These are phyloP conservation scores for Warburgia ugandensis DNA, from an alignment of 164 flowering plant genomes.

Conservation along the genomic window DNA sequence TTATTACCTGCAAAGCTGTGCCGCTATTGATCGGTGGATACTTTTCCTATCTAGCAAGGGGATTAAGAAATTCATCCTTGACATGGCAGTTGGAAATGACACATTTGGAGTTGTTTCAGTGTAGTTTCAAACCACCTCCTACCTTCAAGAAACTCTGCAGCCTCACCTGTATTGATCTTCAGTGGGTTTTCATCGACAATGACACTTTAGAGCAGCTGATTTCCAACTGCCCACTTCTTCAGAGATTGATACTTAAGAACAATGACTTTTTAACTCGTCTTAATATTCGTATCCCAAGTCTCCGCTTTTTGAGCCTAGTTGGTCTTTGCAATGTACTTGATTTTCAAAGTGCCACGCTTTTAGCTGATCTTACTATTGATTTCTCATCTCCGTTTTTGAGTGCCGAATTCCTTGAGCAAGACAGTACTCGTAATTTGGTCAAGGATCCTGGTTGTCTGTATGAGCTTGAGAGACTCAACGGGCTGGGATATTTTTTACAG, in stretches of 20 bases:
- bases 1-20: neutral
- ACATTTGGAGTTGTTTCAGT: neutral
- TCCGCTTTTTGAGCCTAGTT: slow-evolving; percentile 38
- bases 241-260: slow-evolving; percentile 42
- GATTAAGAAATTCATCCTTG: neutral
- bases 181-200: neutral
- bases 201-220: neutral
- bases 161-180: neutral
- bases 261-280: slow-evolving; percentile 32
- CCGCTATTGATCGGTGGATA: neutral
- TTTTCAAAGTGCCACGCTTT: slow-evolving; percentile 25
- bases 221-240: slow-evolving; percentile 17
- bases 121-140: neutral
- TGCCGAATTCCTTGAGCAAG: neutral
- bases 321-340: slow-evolving; percentile 36
- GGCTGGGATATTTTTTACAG: slow-evolving; percentile 41
- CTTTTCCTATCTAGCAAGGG: neutral
- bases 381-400: no score
- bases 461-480: slow-evolving; percentile 39
- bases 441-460: slow-evolving; percentile 37
- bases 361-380: slow-evolving; percentile 35
- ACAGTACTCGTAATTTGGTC: slow-evolving; percentile 30
- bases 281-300: slow-evolving; percentile 42
- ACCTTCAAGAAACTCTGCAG: neutral
- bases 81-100: neutral